A percentile compares a stretch with the other conserved stretches of the same genome.
Conservation (phyloP, 1,139 yeast genomes). For the Neolecta irregularis region DNA sequence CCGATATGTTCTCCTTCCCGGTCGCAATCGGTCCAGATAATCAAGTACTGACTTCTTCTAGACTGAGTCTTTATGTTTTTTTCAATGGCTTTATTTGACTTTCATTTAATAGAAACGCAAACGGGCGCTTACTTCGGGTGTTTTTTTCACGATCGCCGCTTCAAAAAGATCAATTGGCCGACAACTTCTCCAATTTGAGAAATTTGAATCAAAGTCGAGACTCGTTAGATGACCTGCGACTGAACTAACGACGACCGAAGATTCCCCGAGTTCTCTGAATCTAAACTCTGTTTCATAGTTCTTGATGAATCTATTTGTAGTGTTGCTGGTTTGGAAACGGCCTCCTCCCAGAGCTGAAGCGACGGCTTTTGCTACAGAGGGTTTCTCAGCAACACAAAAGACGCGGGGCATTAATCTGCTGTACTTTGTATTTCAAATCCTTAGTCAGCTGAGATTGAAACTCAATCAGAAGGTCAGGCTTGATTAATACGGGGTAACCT, state of each 20-base stretch:
- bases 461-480: too few relatives aligned
- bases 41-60: slow-evolving; percentile 48
- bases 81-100: slow-evolving; percentile 19
- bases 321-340: slow-evolving; percentile 30
- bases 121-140: slow-evolving; percentile 20
- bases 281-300: slow-evolving; percentile 53
- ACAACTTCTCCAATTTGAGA: slow-evolving; percentile 46
- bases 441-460: too few relatives aligned
- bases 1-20: slow-evolving; percentile 97
- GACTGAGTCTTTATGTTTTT: slow-evolving; percentile 54
- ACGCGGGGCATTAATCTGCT: too few relatives aligned
- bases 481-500: too few relatives aligned
- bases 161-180: slow-evolving; percentile 52
- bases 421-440: too few relatives aligned
- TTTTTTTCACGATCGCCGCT: slow-evolving; percentile 41
- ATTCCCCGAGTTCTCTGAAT: slow-evolving; percentile 45
- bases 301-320: slow-evolving; percentile 49
- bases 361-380: slow-evolving; percentile 82
- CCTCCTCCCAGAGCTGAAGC: slow-evolving; percentile 68
- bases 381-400: slow-evolving; percentile 94
- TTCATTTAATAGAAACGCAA: too few relatives aligned
- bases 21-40: slow-evolving; percentile 99
- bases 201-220: slow-evolving; percentile 43
- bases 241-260: slow-evolving; percentile 81
- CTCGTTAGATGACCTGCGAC: slow-evolving; percentile 73